Base-by-base conservation (phyloP, 169 alveolate genomes). In the Plasmodium coatneyi region DNA sequence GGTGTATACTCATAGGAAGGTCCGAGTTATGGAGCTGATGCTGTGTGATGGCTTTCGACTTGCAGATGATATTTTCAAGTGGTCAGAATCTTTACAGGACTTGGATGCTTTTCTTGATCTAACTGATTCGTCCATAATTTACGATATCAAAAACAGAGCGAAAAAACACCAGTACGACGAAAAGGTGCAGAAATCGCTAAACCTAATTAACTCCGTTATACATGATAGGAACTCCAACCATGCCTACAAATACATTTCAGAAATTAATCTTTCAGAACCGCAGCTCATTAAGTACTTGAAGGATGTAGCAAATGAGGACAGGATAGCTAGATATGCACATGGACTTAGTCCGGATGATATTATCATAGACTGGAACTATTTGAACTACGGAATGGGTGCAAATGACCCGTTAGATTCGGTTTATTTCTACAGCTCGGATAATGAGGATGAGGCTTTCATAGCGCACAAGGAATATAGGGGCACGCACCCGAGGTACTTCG, bases 21-120 rank as follows among this genome's bases (percentile, higher is more conserved):
- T 95, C 12, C 92, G 95, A 82, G 97, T 97, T 1, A 83, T 96
- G 81, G 99, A 97, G 56, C 84, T 95, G 34, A 97, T 96, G 96
- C 22, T 97, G 16, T 86, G 95, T 71, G 98, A 96, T 91, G 94
- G 95, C 9, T 83, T 81, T 70, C 94, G 94, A 6, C 43, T 89
- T 7, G 87, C 94, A 7, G 56, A 89, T 79, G 78, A 89, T 89
- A 39, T 89, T 22, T 89, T 89, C 71, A 89, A 49, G 81, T 89
- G 94, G 94, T 89, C 94, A 1, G 90, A 89, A 89, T 78, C 79
- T 16, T 89, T 89, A 79, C 74, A 89, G 30, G 90, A 89, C 22
- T 66, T 89, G 28, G 90, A 89, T 39, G 43, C 90, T 5, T 89
- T 89, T 80, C 87, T 89, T 25, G 89, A 89, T 6, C 49, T 89